A percentile compares a stretch with the other conserved stretches of the same genome.
phyloP scores from a whole-genome alignment of 106 monocot genomes.

The Chionographis japonica region DNA sequence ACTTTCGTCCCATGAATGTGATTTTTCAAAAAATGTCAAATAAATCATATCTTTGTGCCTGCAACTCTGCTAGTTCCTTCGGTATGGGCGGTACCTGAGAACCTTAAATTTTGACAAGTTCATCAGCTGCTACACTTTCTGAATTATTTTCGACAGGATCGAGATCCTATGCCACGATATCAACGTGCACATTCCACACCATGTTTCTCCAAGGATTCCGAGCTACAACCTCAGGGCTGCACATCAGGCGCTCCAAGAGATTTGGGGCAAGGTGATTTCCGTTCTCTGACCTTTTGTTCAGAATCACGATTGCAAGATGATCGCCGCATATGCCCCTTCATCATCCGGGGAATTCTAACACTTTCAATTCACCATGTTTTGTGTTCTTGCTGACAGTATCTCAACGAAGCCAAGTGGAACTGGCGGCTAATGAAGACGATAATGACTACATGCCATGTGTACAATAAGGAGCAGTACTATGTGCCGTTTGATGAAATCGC shows the following conservation, averaged over 20 bases:
- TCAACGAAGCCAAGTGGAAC: constrained; percentile 88
- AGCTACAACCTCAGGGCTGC: constrained; percentile 86
- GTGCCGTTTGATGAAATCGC: constrained; percentile 66
- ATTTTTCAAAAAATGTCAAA: too few species aligned
- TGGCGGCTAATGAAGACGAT: constrained; percentile 99
- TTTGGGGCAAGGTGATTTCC: constrained; percentile 82
- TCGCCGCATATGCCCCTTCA: background rate
- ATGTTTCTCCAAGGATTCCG: constrained; percentile 89
- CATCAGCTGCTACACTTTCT: background rate
- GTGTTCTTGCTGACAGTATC: constrained; percentile 36
- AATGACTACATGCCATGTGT: constrained; percentile 90
- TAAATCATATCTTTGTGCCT: too few species aligned
- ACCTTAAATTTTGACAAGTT: too few species aligned
- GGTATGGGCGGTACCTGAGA: too few species aligned
- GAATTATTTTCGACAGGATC: constrained; percentile 50
- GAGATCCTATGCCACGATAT: constrained; percentile 96
- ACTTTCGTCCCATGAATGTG: too few species aligned
- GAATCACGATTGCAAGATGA: too few species aligned
- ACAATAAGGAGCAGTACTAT: constrained; percentile 71
- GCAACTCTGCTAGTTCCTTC: background rate
- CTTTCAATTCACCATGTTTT: background rate
- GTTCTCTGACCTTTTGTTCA: background rate
- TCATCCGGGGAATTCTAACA: constrained; percentile 1
- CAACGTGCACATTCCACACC: constrained; percentile 92
- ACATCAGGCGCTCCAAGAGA: constrained; percentile 70